phyloP scores from a whole-genome alignment of 2,329 filamentous ascomycete genomes.

The Gaeumannomyces tritici region DNA sequence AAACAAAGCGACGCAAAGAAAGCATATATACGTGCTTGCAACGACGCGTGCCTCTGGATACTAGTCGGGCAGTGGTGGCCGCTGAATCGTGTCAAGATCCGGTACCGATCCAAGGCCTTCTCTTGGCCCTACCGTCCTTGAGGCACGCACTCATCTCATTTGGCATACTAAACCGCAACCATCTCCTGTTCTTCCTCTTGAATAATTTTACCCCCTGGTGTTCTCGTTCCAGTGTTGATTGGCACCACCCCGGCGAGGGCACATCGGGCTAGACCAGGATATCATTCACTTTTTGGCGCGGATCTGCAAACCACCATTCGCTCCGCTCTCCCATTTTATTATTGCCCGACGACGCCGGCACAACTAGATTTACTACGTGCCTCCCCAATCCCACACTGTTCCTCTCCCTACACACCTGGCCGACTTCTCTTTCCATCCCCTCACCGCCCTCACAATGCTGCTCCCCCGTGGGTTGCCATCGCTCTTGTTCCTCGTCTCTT shows the following conservation, averaged over 20 bases:
- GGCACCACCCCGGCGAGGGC: neutral
- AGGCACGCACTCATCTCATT: neutral
- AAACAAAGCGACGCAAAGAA: neutral
- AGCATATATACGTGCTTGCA: neutral
- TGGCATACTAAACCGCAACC: neutral
- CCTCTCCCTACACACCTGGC: neutral
- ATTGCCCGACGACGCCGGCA: too few relatives aligned
- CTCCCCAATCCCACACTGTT: neutral
- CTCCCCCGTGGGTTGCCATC: slow-evolving; percentile 20
- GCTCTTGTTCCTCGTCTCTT: slow-evolving; percentile 27
- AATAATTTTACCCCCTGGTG: neutral
- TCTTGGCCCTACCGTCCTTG: neutral
- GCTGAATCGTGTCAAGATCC: neutral
- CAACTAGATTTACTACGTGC: neutral
- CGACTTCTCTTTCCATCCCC: neutral
- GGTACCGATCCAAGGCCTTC: neutral
- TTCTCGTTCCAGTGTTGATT: neutral
- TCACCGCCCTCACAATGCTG: slow-evolving; percentile 11
- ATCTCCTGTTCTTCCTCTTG: neutral
- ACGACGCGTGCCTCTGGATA: neutral
- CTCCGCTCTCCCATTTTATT: neutral
- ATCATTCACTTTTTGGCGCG: neutral
- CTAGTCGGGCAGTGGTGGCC: neutral
- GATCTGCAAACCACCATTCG: neutral
- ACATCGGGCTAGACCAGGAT: neutral